Evolutionary conservation across 352 stramenopile species (phyloP).

Genomic region (Phytophthora fragariaefolia): DNA sequence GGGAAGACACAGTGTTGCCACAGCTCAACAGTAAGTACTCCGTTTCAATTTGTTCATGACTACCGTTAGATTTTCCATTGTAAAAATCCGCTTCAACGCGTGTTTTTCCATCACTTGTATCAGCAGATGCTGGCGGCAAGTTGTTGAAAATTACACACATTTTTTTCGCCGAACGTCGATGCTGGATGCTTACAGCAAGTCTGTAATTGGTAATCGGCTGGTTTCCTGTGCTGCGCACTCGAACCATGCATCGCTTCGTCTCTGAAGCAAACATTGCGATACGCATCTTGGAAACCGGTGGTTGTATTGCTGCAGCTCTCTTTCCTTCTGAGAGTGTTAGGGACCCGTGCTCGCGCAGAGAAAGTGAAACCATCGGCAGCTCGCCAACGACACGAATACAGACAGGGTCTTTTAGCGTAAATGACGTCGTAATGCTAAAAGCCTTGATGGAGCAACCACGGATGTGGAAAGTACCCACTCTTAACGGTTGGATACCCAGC

Average conservation of each 20-base stretch:
- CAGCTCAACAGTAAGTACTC: slow-evolving; percentile 28
- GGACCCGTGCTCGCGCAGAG: slow-evolving; percentile 52
- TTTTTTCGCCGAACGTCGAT: slow-evolving; percentile 36
- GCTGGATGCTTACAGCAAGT: slow-evolving; percentile 43
- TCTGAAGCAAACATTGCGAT: slow-evolving; percentile 77
- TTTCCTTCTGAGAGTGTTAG: slow-evolving; percentile 25
- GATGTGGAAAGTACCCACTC: slow-evolving; percentile 48
- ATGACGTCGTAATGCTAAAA: slow-evolving; percentile 70
- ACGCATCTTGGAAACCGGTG: slow-evolving; percentile 23
- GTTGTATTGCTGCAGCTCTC: slow-evolving; percentile 2
- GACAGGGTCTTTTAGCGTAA: slow-evolving; percentile 35
- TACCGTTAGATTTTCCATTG: neutral
- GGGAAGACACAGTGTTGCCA: slow-evolving; percentile 24
- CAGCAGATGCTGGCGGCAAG: slow-evolving; percentile 23
- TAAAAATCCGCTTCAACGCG: neutral
- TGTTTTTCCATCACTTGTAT: neutral
- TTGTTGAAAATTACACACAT: slow-evolving; percentile 59
- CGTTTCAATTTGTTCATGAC: slow-evolving; percentile 21
- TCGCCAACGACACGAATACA: slow-evolving; percentile 51
- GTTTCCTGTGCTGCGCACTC: slow-evolving; percentile 59
- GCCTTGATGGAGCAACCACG: slow-evolving; percentile 68
- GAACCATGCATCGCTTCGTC: slow-evolving; percentile 61
- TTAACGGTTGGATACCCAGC: slow-evolving; percentile 55
- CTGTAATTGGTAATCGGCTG: slow-evolving; percentile 49
- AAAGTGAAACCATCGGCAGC: slow-evolving; percentile 55